These are phyloP conservation scores for Fragaria ananassa DNA, from an alignment of 306 rosid genomes.

Conservation along the genomic window DNA sequence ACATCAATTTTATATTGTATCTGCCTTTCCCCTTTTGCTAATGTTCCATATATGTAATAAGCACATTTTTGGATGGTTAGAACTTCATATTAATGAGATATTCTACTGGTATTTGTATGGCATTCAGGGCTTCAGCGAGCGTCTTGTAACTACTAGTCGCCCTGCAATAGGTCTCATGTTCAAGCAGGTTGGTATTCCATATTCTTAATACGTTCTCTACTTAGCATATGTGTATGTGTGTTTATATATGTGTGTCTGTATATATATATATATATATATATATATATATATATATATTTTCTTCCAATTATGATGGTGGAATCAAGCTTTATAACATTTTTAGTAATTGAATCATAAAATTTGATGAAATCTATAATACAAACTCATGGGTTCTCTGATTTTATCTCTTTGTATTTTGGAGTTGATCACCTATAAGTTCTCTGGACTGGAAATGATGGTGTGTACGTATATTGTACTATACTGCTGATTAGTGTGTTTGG, in stretches of 20 bases:
- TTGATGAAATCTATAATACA: constrained; percentile 1
- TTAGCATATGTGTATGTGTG: neutral
- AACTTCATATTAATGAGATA: neutral
- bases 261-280: too few species aligned
- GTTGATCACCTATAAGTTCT: neutral
- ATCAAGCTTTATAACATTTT: neutral
- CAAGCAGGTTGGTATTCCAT: constrained; percentile 64
- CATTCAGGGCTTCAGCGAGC: constrained; percentile 91
- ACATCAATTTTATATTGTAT: neutral
- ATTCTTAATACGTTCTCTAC: neutral
- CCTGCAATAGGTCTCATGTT: constrained; percentile 96
- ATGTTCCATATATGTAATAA: neutral
- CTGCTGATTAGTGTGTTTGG: neutral
- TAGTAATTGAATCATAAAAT: neutral
- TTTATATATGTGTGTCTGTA: too few species aligned
- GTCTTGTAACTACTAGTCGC: constrained; percentile 91
- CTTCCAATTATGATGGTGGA: neutral
- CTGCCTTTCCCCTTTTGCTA: neutral
- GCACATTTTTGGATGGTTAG: constrained; percentile 3
- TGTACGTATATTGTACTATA: neutral
- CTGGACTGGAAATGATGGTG: neutral
- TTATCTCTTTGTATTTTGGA: neutral
- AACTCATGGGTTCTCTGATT: neutral
- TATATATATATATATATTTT: neutral
- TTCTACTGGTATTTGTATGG: constrained; percentile 12